Base-by-base conservation (phyloP, 176 grass and related monocot species). In the Zea mays region DNA sequence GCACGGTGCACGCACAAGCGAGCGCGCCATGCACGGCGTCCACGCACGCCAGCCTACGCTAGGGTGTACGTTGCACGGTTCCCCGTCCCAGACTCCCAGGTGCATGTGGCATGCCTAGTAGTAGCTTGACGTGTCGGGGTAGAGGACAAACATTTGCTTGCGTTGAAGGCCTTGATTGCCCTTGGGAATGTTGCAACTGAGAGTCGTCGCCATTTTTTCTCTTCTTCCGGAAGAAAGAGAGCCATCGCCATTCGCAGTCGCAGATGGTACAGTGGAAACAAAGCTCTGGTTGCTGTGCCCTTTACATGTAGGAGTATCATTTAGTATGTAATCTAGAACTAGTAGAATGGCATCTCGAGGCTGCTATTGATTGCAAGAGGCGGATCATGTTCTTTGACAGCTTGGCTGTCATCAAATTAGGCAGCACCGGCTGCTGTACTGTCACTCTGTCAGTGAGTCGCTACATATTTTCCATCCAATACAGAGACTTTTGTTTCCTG, bases 1-100 rank as follows among this genome's bases (percentile, higher is more conserved):
- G 76, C 69, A 73, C 76, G 76, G 49, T n/a, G 76, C 69, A 73
- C 76, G 76, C 70, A 67, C 83, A 79, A 10, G 81, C 71, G 57
- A 38, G 75, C 60, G 45, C 42, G 27, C 15, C 58, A 14, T 16
- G 46, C 58, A 14, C 36, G 46, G 39, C 56, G 19, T 56, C 56
- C 73, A 75, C 73, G 74, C 63, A 76, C 42, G 74, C 73, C 58
- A 43, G 43, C 42, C 21, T 34, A 62, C 38, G 39, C 55, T 13
- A 44, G 17, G 72, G 72, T 27, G 57, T 19, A 60, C 57, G 20
- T 45, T 17, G 69, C 40, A 44, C 65, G 39, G 33, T 3, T 37
- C 46, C 45, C 68, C 67, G 44, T 70, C 42, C 44, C 21, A 9
- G 67, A 17, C 6, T 47, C 34, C 37, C 38, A 10, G 62, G 36